phyloP scores from a whole-genome alignment of 2,329 filamentous ascomycete genomes.

The Lasiodiplodia sp. region DNA sequence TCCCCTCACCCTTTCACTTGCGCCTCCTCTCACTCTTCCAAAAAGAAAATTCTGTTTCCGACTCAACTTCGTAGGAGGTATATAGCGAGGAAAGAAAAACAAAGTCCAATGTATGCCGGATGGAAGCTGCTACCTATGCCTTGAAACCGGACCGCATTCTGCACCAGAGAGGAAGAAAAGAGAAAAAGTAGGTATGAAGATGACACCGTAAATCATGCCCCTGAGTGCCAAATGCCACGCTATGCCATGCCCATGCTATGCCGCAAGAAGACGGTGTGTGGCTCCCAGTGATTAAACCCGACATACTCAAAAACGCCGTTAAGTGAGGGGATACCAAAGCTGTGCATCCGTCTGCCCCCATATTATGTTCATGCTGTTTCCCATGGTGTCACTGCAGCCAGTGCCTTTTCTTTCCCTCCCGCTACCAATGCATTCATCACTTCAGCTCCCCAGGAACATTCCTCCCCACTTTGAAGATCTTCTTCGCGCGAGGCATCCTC shows the following conservation, averaged over 20 bases:
- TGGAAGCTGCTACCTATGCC: neutral
- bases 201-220: neutral
- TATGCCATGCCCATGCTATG: neutral
- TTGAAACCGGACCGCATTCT: neutral
- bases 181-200: neutral
- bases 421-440: neutral
- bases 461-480: slow-evolving; percentile 28
- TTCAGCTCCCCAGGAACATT: slow-evolving; percentile 31
- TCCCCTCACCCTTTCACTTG: too few relatives aligned
- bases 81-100: neutral
- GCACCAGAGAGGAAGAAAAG: neutral
- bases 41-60: neutral
- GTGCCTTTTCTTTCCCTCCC: neutral
- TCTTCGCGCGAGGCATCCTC: slow-evolving; percentile 23
- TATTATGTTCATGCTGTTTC: neutral
- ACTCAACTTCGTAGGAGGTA: neutral
- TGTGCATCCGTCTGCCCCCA: neutral
- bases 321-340: neutral
- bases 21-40: too few relatives aligned
- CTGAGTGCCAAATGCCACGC: neutral
- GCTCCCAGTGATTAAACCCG: neutral
- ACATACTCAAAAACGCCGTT: neutral
- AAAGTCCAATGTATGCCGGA: neutral
- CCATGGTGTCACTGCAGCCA: neutral
- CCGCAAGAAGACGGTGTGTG: neutral